A percentile compares a stretch with the other conserved stretches of the same genome.
Conservation (phyloP, 805 yeast genomes). For the Kazachstania kunashirensis region DNA sequence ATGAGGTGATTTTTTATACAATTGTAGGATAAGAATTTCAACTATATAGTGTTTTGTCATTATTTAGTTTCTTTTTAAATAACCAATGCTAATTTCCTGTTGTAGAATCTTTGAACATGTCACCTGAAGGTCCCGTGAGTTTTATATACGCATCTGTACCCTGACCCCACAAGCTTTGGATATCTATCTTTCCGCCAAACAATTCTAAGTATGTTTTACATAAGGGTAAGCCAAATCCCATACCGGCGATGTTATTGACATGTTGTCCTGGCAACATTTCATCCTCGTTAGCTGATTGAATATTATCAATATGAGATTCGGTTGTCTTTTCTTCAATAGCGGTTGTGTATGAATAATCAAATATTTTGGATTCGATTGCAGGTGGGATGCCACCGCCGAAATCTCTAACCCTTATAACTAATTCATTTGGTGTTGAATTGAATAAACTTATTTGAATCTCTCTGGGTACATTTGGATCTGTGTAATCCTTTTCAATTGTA, state of each 20-base stretch:
- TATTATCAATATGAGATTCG: not conserved
- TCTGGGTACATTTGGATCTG: constrained; percentile 7
- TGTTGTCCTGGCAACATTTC: constrained; percentile 62
- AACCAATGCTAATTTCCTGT: no score
- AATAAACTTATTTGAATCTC: constrained; percentile 23
- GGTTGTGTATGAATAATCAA: constrained; percentile 70
- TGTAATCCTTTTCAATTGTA: constrained; percentile 54
- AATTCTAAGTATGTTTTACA: constrained; percentile 65
- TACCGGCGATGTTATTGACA: constrained; percentile 71
- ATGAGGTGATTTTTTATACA: no score
- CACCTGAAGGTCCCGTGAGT: constrained; percentile 28
- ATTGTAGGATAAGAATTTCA: no score
- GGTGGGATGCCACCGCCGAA: constrained; percentile 83
- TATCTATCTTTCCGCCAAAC: constrained; percentile 59
- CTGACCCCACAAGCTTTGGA: constrained; percentile 64
- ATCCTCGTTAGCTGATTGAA: constrained; percentile 1
- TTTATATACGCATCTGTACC: constrained; percentile 71
- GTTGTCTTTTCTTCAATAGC: constrained; percentile 31
- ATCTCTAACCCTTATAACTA: constrained; percentile 74
- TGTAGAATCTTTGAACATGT: not conserved
- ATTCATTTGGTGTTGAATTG: constrained; percentile 29
- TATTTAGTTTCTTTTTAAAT: no score
- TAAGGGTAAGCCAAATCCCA: constrained; percentile 92
- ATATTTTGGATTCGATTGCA: constrained; percentile 52
- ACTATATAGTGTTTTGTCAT: no score